A percentile compares a stretch with the other conserved stretches of the same genome.
Evolutionary conservation across 1,284 basidiomycete species (phyloP).

Genomic region (Boletus nobilissimus): DNA sequence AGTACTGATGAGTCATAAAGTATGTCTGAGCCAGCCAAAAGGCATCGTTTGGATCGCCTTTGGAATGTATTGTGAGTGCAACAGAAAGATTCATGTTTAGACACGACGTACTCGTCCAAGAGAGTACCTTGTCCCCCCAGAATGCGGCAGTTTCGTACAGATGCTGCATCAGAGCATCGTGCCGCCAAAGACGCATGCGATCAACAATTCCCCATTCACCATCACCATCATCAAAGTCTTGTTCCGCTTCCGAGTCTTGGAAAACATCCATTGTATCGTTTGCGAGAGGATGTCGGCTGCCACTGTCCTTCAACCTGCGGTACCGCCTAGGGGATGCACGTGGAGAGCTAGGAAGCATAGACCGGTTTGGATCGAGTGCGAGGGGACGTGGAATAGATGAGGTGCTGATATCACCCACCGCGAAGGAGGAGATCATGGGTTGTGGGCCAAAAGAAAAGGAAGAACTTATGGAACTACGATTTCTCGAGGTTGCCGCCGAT

Average conservation of each 20-base stretch:
- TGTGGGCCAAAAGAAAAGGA: conserved; percentile 86
- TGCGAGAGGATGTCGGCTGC: conserved; percentile 73
- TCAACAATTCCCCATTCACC: conserved; percentile 86
- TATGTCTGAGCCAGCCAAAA: conserved; percentile 99
- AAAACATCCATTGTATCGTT: conserved; percentile 82
- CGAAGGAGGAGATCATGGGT: conserved; percentile 72
- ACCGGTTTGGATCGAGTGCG: conserved; percentile 79
- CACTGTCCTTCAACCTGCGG: conserved; percentile 59
- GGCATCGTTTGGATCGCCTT: conserved; percentile 94
- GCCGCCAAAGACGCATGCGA: conserved; percentile 95
- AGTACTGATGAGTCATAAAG: conserved; percentile 95
- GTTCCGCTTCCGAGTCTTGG: conserved; percentile 68
- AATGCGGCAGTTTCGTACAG: conserved; percentile 97
- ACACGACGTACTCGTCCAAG: conserved; percentile 85
- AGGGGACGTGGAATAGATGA: conserved; percentile 63
- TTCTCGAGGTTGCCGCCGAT: conserved; percentile 45
- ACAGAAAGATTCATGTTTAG: neutral
- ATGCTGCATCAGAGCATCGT: conserved; percentile 98
- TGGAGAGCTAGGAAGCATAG: conserved; percentile 75
- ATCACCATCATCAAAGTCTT: conserved; percentile 62
- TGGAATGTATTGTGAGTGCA: conserved; percentile 27
- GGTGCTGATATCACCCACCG: conserved; percentile 66
- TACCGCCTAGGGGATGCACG: conserved; percentile 68
- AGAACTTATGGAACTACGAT: conserved; percentile 74
- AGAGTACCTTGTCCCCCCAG: conserved; percentile 97